These are phyloP conservation scores for Tolypocladium tropicale DNA, from an alignment of 2,329 filamentous ascomycete species.

Conservation along the genomic window DNA sequence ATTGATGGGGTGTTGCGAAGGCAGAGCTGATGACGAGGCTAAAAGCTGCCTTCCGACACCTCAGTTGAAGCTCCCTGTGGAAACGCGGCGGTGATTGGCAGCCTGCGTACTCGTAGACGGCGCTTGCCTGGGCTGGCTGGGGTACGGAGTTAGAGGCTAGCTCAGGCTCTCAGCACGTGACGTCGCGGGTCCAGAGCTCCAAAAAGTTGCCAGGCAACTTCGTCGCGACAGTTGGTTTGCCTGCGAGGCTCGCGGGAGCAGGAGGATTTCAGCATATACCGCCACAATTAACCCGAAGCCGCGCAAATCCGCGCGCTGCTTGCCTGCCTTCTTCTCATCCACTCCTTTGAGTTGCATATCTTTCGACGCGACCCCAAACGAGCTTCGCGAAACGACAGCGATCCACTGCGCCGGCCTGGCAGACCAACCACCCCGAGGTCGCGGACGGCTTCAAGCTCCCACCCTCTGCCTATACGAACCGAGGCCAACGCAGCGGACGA, in stretches of 20 bases:
- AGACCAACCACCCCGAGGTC: background rate
- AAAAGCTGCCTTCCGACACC: slow-evolving; percentile 34
- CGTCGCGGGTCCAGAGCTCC: slow-evolving; percentile 4
- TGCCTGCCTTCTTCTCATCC: background rate
- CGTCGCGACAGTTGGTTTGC: slow-evolving; percentile 6
- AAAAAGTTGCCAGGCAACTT: slow-evolving; percentile 10
- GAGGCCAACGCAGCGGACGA: background rate
- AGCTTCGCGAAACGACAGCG: background rate
- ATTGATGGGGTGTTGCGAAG: slow-evolving; percentile 7
- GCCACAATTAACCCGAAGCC: background rate
- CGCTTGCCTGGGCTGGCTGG: slow-evolving; percentile 6
- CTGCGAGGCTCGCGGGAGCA: background rate
- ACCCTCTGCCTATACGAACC: background rate
- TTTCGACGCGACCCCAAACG: background rate
- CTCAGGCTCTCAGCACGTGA: slow-evolving; percentile 15
- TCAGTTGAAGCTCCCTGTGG: slow-evolving; percentile 12
- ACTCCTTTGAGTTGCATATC: background rate
- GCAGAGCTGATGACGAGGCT: slow-evolving; percentile 43
- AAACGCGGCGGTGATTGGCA: slow-evolving; percentile 15
- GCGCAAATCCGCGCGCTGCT: background rate
- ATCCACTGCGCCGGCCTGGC: background rate
- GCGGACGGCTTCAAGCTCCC: background rate
- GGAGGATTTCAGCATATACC: background rate
- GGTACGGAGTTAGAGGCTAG: background rate
- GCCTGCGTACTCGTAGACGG: slow-evolving; percentile 3